A percentile compares a stretch with the other conserved stretches of the same genome.
Conservation (phyloP, 1,284 basidiomycete genomes). For the Ganoderma lingzhi region DNA sequence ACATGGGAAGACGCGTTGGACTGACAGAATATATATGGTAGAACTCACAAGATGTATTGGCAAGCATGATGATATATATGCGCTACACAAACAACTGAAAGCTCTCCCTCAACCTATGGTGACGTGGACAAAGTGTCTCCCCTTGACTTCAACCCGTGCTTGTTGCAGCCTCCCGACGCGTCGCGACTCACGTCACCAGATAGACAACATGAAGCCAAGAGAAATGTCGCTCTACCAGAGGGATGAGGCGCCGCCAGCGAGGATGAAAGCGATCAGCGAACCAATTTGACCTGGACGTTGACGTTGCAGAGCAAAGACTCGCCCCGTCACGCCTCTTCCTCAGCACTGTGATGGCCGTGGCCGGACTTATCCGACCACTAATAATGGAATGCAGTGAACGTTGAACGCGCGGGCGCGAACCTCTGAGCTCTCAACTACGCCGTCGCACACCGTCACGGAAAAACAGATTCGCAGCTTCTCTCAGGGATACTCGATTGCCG, state of each 20-base stretch:
- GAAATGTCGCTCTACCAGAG: slow-evolving; percentile 30
- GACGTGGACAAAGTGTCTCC: slow-evolving; percentile 16
- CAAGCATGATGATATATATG: neutral
- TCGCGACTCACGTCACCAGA: slow-evolving; percentile 17
- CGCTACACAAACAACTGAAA: neutral
- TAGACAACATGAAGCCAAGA: slow-evolving; percentile 3
- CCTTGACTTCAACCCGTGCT: slow-evolving; percentile 24
- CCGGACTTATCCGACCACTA: neutral
- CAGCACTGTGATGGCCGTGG: neutral
- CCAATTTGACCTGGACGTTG: slow-evolving; percentile 31
- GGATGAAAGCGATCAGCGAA: slow-evolving; percentile 30
- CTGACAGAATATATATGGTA: neutral
- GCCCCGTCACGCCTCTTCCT: neutral
- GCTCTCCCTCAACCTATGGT: neutral
- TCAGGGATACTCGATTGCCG: too few species aligned
- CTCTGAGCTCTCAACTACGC: too few species aligned
- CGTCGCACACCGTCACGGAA: too few species aligned
- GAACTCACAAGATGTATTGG: neutral
- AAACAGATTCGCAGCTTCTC: too few species aligned
- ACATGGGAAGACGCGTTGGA: neutral
- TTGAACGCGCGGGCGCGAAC: too few species aligned
- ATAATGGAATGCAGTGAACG: too few species aligned
- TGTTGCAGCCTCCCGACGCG: slow-evolving; percentile 16
- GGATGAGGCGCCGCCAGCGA: slow-evolving; percentile 33
- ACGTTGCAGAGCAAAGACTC: slow-evolving; percentile 10